Evolutionary conservation across 495 filamentous ascomycete genomes (phyloP).

Genomic region (Pseudoneurospora amorphoporcata): DNA sequence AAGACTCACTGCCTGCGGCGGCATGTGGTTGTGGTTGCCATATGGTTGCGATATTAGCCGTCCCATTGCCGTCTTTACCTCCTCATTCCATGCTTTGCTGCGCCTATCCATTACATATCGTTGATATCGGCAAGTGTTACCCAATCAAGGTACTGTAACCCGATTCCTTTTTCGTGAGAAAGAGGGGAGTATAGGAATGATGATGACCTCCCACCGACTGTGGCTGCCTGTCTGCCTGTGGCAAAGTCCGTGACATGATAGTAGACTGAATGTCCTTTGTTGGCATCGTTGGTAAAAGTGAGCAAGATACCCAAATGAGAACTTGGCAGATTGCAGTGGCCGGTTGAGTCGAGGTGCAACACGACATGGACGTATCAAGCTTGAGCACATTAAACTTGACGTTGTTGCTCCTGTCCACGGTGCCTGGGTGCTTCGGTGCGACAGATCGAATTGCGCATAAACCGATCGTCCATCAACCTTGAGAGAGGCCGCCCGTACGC

Average conservation of each 20-base stretch:
- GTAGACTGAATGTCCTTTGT: neutral
- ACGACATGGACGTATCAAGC: neutral
- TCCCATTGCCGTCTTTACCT: neutral
- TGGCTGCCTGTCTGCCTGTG: neutral
- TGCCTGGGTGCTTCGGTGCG: neutral
- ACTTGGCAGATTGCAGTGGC: neutral
- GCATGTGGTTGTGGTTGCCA: neutral
- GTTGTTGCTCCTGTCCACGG: neutral
- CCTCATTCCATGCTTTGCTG: neutral
- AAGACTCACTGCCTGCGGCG: neutral
- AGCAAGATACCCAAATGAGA: neutral
- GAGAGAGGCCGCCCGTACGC: neutral
- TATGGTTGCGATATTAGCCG: neutral
- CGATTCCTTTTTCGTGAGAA: neutral
- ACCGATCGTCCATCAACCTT: neutral
- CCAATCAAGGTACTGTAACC: neutral
- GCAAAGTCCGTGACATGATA: neutral
- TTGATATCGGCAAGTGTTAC: neutral
- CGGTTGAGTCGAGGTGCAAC: neutral
- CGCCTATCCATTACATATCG: neutral
- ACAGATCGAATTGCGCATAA: neutral
- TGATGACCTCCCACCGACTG: neutral
- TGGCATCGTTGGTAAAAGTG: neutral
- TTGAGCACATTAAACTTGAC: neutral
- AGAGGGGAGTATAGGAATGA: neutral